phyloP scores from a whole-genome alignment of 257 asterid species.

The Catharanthus roseus region DNA sequence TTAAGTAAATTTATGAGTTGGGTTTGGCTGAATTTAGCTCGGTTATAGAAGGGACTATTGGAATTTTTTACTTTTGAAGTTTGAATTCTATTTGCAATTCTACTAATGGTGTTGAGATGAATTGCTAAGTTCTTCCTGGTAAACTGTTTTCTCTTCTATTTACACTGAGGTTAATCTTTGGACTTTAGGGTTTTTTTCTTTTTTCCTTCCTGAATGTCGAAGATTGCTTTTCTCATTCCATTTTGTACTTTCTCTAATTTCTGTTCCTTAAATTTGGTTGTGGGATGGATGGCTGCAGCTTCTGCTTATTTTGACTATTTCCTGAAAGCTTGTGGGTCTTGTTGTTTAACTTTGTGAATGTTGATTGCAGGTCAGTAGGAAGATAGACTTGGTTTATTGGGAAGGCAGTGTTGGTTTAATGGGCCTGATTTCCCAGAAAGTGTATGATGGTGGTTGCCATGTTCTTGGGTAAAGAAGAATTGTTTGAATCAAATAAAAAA shows the following conservation, averaged over 20 bases:
- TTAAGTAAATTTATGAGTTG: constrained; percentile 4
- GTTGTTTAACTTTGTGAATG: constrained; percentile 13
- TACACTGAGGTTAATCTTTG: constrained; percentile 6
- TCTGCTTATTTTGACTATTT: constrained; percentile 10
- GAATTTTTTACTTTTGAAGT: neutral
- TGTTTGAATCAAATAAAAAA: neutral
- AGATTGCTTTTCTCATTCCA: neutral
- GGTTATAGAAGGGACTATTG: too few relatives aligned
- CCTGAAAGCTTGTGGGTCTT: constrained; percentile 6
- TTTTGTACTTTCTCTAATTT: neutral
- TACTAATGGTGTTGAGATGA: constrained; percentile 4
- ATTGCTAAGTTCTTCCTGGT: neutral
- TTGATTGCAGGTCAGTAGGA: constrained; percentile 72
- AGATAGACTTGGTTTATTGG: constrained; percentile 86
- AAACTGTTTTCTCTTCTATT: constrained; percentile 8
- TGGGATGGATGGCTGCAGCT: constrained; percentile 7
- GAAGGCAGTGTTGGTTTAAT: constrained; percentile 98
- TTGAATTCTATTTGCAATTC: neutral
- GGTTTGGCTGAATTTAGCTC: constrained; percentile 14
- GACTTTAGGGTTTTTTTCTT: too few relatives aligned
- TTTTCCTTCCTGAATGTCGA: constrained; percentile 3
- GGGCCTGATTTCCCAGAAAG: constrained; percentile 87
- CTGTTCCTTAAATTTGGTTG: constrained; percentile 4
- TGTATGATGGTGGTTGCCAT: constrained; percentile 86
- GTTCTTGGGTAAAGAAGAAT: constrained; percentile 71